Evolutionary conservation across 192 early-diverging fungal genomes (phyloP).

Genomic region (Linnemannia zychae): DNA sequence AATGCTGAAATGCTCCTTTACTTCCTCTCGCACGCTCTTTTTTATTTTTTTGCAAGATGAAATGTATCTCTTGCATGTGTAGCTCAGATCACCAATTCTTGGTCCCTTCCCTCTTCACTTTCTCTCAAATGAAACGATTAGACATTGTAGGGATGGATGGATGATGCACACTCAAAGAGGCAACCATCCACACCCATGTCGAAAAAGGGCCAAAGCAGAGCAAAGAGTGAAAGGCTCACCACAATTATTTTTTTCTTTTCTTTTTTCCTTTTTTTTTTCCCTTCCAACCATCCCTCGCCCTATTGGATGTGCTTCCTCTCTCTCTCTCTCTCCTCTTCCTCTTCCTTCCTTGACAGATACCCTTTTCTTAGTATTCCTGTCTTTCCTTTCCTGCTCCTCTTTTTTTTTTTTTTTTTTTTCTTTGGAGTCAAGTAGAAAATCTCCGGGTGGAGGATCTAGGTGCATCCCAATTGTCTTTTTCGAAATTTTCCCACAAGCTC

Average conservation of each 20-base stretch:
- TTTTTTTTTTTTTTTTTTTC: background rate
- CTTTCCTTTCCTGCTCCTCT: background rate
- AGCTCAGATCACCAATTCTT: background rate
- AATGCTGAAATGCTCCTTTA: background rate
- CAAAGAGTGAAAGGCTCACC: background rate
- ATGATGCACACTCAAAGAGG: conserved; percentile 3
- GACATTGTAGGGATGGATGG: background rate
- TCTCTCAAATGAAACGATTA: too few relatives aligned
- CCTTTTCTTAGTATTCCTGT: background rate
- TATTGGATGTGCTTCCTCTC: background rate
- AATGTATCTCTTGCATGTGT: background rate
- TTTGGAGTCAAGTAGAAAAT: background rate
- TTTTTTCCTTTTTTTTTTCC: background rate
- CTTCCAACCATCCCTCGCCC: too few relatives aligned
- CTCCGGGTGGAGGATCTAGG: conserved; percentile 6
- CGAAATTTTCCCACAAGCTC: conserved; percentile 8
- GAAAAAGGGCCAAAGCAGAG: conserved; percentile 5
- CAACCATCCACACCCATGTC: background rate
- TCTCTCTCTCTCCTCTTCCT: background rate
- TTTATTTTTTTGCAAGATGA: background rate
- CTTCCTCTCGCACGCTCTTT: background rate
- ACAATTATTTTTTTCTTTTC: background rate
- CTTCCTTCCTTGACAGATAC: too few relatives aligned
- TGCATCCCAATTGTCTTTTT: conserved; percentile 7
- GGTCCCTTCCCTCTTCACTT: too few relatives aligned